Percentiles rank a stretch among this genome's conserved stretches.
Conservation (phyloP, 2,329 filamentous ascomycete species). For the Neonectria magnoliae region DNA sequence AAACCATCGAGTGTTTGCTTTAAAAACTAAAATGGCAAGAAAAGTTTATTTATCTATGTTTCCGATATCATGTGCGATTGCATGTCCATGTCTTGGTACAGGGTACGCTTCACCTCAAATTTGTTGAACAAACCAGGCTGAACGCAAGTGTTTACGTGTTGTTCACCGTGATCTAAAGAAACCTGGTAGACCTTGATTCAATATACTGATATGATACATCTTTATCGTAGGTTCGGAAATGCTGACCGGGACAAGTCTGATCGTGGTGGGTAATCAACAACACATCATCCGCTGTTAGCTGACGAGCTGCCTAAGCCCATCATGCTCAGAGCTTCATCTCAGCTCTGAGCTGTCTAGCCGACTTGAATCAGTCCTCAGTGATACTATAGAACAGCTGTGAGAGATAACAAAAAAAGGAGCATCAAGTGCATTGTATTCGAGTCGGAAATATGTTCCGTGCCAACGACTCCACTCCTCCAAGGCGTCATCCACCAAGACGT, state of each 20-base stretch:
- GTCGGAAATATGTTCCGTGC: background rate
- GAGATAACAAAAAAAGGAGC: too few relatives aligned
- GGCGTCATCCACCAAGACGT: background rate
- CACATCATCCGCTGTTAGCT: too few relatives aligned
- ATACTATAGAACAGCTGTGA: too few relatives aligned
- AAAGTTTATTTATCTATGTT: background rate
- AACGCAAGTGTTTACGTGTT: background rate
- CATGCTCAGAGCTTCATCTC: too few relatives aligned
- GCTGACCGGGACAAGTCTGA: too few relatives aligned
- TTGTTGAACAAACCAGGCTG: background rate
- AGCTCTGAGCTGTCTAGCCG: background rate
- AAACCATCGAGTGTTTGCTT: background rate
- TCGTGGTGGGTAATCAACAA: too few relatives aligned
- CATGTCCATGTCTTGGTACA: background rate
- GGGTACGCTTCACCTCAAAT: background rate
- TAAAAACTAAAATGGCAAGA: background rate
- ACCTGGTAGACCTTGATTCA: too few relatives aligned
- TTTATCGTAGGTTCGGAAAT: too few relatives aligned
- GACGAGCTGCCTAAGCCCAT: too few relatives aligned
- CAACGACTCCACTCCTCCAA: background rate
- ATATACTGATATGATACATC: too few relatives aligned
- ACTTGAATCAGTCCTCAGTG: too few relatives aligned
- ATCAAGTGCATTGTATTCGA: background rate
- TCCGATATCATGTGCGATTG: background rate
- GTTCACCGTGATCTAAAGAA: too few relatives aligned